Evolutionary conservation across 768 basidiomycete genomes (phyloP).

Genomic region (Mycena capillaripes): DNA sequence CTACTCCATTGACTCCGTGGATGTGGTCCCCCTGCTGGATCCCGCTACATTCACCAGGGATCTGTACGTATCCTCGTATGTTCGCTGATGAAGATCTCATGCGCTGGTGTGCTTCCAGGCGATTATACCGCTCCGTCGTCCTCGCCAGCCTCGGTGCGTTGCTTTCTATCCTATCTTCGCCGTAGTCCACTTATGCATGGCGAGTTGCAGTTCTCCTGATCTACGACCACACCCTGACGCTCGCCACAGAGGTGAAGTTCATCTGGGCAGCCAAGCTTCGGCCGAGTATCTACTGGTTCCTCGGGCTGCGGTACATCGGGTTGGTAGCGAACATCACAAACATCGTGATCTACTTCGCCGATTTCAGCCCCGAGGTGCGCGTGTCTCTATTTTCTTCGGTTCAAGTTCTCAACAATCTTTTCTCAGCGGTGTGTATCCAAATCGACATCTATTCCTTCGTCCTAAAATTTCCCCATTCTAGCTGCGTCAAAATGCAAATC

Average conservation of each 20-base stretch:
- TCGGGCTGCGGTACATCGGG: conserved; percentile 5
- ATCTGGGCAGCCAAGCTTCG: conserved; percentile 18
- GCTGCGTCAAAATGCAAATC: conserved; percentile 9
- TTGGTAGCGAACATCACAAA: not conserved
- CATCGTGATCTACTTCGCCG: not conserved
- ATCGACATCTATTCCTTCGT: not conserved
- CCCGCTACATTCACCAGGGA: not conserved
- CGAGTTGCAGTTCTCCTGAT: not conserved
- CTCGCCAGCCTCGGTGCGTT: not conserved
- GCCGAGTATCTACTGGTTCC: conserved; percentile 5
- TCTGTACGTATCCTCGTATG: conserved; percentile 4
- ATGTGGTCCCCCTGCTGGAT: too few relatives aligned
- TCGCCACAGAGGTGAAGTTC: not conserved
- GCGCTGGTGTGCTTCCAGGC: conserved; percentile 5
- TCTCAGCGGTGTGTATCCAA: conserved; percentile 1
- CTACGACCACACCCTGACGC: conserved; percentile 2
- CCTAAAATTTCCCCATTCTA: not conserved
- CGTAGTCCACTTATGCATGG: not conserved
- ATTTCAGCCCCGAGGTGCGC: conserved; percentile 3
- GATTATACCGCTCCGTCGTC: conserved; percentile 2
- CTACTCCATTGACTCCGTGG: too few relatives aligned
- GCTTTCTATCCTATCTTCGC: not conserved
- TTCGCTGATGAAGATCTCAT: conserved; percentile 3
- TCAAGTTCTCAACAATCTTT: not conserved
- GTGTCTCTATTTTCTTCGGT: not conserved